phyloP scores from a whole-genome alignment of 2,329 filamentous ascomycete species.

The Scytalidium lignicola region DNA sequence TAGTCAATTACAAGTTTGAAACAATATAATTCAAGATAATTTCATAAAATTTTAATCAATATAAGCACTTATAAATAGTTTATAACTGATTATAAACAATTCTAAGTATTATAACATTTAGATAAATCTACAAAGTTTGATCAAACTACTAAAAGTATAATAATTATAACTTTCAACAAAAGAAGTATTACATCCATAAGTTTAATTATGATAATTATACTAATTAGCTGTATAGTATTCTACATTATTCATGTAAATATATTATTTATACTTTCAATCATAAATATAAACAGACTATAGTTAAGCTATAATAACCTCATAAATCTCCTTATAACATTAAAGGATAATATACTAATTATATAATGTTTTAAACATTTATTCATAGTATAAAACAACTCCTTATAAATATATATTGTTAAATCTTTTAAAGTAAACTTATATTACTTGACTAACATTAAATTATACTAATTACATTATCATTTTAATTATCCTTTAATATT shows the following conservation, averaged over 20 bases:
- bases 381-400: slow-evolving; percentile 2
- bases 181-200: neutral
- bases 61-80: too few species aligned
- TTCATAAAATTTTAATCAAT: too few species aligned
- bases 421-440: neutral
- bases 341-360: neutral
- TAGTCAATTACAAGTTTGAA: too few species aligned
- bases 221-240: slow-evolving; percentile 2
- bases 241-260: slow-evolving; percentile 5
- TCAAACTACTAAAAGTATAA: too few species aligned
- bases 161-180: too few species aligned
- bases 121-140: too few species aligned
- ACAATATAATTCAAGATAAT: too few species aligned
- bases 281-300: slow-evolving; percentile 4
- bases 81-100: too few species aligned
- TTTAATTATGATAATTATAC: neutral
- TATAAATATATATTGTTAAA: neutral
- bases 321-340: neutral
- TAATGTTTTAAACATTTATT: neutral
- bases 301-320: slow-evolving; percentile 5
- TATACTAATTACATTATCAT: too few species aligned
- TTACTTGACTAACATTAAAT: neutral
- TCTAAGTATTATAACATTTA: too few species aligned
- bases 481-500: too few species aligned
- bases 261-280: slow-evolving; percentile 3